A percentile compares a stretch with the other conserved stretches of the same genome.
Conservation (phyloP, 306 rosid species). For the Prosopis cineraria region DNA sequence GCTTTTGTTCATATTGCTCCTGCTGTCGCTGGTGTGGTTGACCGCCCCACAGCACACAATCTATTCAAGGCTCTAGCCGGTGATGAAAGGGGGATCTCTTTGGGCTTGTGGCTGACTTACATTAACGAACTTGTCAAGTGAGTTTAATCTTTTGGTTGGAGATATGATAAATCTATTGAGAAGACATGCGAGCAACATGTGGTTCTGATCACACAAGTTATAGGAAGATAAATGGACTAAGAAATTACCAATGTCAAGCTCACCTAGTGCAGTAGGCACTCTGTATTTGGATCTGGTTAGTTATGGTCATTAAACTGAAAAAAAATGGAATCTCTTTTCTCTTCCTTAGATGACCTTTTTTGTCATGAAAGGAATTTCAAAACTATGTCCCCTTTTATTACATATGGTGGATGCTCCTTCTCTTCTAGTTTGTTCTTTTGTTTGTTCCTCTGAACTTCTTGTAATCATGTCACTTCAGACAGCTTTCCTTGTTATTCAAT, state of each 20-base stretch:
- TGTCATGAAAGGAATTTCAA: conserved; percentile 13
- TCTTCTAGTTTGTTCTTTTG: conserved; percentile 17
- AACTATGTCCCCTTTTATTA: neutral
- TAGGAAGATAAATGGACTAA: conserved; percentile 19
- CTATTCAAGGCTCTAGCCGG: conserved; percentile 85
- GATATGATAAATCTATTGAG: conserved; percentile 25
- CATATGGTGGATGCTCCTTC: conserved; percentile 20
- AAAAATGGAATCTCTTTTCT: conserved; percentile 18
- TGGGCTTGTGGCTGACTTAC: conserved; percentile 79
- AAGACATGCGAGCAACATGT: conserved; percentile 20
- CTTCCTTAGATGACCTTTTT: neutral
- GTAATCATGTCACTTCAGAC: conserved; percentile 16
- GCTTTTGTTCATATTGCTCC: conserved; percentile 92
- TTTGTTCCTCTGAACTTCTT: conserved; percentile 14
- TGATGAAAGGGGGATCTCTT: conserved; percentile 70
- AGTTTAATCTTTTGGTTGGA: conserved; percentile 38
- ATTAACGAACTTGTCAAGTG: conserved; percentile 80
- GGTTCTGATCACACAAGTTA: conserved; percentile 20
- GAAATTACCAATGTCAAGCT: conserved; percentile 20
- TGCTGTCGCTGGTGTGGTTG: conserved; percentile 81
- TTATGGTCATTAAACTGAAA: conserved; percentile 1
- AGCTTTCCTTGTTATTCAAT: conserved; percentile 9
- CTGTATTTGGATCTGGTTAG: conserved; percentile 24
- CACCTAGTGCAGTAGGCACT: conserved; percentile 23
- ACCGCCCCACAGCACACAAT: conserved; percentile 71